Evolutionary conservation across 192 early-diverging fungal genomes (phyloP).

Genomic region (Gonapodya sp.): DNA sequence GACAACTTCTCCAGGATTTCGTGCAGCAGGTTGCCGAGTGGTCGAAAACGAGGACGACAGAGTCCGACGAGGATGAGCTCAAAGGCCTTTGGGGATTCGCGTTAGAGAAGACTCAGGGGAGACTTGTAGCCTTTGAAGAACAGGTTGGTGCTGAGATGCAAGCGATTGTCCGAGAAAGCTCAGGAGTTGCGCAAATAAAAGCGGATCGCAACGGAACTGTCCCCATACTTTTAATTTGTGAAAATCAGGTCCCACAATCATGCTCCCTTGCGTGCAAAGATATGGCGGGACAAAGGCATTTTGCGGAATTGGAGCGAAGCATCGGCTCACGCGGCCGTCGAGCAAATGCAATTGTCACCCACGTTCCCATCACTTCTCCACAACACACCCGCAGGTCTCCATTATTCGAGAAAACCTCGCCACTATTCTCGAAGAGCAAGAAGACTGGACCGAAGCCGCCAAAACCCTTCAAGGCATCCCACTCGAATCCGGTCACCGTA

Average conservation of each 20-base stretch:
- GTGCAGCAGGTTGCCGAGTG: slow-evolving; percentile 42
- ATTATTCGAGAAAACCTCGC: slow-evolving; percentile 67
- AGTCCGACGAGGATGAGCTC: slow-evolving; percentile 31
- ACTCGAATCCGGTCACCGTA: slow-evolving; percentile 77
- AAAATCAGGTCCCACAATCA: no score
- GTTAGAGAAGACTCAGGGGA: slow-evolving; percentile 57
- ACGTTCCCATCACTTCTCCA: no score
- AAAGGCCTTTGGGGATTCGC: slow-evolving; percentile 45
- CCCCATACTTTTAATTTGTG: no score
- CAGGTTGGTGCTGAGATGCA: slow-evolving; percentile 36
- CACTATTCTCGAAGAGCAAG: slow-evolving; percentile 55
- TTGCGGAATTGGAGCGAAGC: no score
- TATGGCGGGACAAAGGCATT: no score
- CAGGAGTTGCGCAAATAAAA: no score
- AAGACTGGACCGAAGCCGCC: slow-evolving; percentile 79
- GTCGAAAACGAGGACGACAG: slow-evolving; percentile 23
- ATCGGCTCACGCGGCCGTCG: no score
- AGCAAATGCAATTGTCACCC: no score
- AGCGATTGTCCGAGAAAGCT: no score
- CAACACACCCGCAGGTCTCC: slow-evolving; percentile 41
- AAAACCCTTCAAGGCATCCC: slow-evolving; percentile 77
- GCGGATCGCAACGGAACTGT: no score
- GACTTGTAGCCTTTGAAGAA: slow-evolving; percentile 74
- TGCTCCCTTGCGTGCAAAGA: no score
- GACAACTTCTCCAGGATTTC: slow-evolving; percentile 67